phyloP scores from a whole-genome alignment of 2,329 filamentous ascomycete species.

The Venturia effusa region DNA sequence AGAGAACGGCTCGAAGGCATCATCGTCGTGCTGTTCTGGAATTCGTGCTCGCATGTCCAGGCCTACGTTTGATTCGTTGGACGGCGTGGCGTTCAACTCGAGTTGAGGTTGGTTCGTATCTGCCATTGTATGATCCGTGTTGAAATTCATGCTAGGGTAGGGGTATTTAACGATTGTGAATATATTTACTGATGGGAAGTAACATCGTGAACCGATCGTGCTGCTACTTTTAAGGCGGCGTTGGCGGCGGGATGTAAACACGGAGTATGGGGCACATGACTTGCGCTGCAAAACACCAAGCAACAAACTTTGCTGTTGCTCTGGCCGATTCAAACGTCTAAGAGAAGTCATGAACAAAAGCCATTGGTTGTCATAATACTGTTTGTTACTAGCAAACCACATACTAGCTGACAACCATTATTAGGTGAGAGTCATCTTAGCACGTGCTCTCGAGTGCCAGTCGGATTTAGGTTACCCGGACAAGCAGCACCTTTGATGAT shows the following conservation, averaged over 20 bases:
- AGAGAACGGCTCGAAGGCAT: too few relatives aligned
- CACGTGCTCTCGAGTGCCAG: not conserved
- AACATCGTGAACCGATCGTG: not conserved
- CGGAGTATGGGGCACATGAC: not conserved
- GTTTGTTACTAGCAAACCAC: not conserved
- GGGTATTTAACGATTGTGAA: not conserved
- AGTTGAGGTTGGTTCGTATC: not conserved
- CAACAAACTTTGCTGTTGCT: not conserved
- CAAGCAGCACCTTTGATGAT: too few relatives aligned
- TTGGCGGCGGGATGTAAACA: not conserved
- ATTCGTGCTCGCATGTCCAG: not conserved
- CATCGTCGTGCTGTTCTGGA: not conserved
- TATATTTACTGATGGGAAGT: not conserved
- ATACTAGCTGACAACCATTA: not conserved
- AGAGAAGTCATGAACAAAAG: not conserved
- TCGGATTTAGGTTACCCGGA: too few relatives aligned
- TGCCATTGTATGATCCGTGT: not conserved
- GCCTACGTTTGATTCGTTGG: too few relatives aligned
- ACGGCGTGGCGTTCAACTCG: not conserved
- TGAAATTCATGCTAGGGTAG: not conserved
- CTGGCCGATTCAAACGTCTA: not conserved
- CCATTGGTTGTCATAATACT: not conserved
- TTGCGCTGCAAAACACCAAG: not conserved
- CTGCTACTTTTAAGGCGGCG: not conserved
- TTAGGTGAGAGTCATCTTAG: not conserved